A percentile compares a stretch with the other conserved stretches of the same genome.
These are phyloP conservation scores for Beauveria rudraprayagi DNA, from an alignment of 2,329 filamentous ascomycete species.

Conservation along the genomic window DNA sequence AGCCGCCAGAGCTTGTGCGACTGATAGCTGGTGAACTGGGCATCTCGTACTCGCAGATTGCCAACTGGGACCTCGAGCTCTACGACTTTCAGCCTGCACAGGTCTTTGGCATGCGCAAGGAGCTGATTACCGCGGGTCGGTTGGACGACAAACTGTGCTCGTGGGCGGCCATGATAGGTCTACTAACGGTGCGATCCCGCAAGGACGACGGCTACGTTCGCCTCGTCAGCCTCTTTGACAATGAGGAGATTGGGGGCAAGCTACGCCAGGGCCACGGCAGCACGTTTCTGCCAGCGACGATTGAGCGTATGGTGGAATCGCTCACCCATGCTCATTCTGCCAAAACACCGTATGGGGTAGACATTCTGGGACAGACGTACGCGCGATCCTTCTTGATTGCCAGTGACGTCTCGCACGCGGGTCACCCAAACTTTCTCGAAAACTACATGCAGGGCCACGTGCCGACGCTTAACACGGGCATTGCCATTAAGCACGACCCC, in stretches of 20 bases:
- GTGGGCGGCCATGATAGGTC: conserved; percentile 78
- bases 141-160: conserved; percentile 98
- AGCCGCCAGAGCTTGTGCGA: conserved; percentile 77
- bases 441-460: conserved; percentile 80
- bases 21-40: conserved; percentile 71
- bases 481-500: conserved; percentile 70
- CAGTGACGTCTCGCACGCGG: conserved; percentile 87
- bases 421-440: conserved; percentile 85
- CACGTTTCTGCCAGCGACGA: conserved; percentile 75
- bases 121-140: conserved; percentile 89
- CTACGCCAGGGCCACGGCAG: conserved; percentile 82
- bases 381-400: conserved; percentile 89
- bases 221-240: conserved; percentile 88
- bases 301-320: conserved; percentile 74
- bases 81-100: conserved; percentile 84
- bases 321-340: conserved; percentile 25
- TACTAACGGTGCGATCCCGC: conserved; percentile 59
- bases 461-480: conserved; percentile 80
- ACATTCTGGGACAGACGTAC: conserved; percentile 70
- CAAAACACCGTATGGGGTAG: conserved; percentile 37
- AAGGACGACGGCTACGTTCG: conserved; percentile 65
- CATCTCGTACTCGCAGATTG: conserved; percentile 66
- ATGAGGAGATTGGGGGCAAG: conserved; percentile 89
- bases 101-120: conserved; percentile 76
- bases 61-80: conserved; percentile 96